phyloP scores from a whole-genome alignment of 2,329 filamentous ascomycete species.

The Neonectria punicea region DNA sequence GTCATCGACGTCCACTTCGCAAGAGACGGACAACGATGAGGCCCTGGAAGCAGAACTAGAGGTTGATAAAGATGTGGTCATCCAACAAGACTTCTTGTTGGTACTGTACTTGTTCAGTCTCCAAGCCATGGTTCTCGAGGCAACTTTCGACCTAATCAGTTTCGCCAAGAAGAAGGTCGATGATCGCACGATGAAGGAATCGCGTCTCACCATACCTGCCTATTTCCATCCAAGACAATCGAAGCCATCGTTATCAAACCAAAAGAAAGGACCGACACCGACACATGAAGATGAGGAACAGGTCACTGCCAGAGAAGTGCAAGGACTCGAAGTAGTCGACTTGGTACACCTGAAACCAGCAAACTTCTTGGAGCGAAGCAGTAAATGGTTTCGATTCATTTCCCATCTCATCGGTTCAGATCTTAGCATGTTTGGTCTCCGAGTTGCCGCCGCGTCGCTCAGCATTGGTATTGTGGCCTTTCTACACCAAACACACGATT shows the following conservation, averaged over 20 bases:
- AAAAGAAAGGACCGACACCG: not conserved
- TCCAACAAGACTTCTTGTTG: conserved; percentile 20
- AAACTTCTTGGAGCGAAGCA: conserved; percentile 19
- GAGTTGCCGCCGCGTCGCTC: conserved; percentile 22
- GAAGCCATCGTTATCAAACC: not conserved
- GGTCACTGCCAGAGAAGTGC: not conserved
- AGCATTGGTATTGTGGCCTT: conserved; percentile 25
- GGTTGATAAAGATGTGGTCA: not conserved
- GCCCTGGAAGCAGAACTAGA: not conserved
- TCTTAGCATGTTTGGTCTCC: conserved; percentile 24
- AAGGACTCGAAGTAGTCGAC: conserved; percentile 20
- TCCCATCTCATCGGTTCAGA: conserved; percentile 22
- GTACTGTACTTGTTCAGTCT: conserved; percentile 21
- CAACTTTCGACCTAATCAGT: conserved; percentile 11
- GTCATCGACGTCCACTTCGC: conserved; percentile 1
- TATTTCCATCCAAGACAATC: not conserved
- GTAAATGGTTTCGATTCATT: conserved; percentile 11
- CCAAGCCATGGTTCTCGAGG: conserved; percentile 19
- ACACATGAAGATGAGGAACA: not conserved
- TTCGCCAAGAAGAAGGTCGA: conserved; percentile 19
- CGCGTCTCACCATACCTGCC: conserved; percentile 1
- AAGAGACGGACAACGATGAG: not conserved
- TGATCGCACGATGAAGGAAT: conserved; percentile 6
- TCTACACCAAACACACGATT: conserved; percentile 19
- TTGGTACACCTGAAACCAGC: conserved; percentile 23